Evolutionary conservation across 805 yeast genomes (phyloP).

Genomic region (Wickerhamiella domercqiae): DNA sequence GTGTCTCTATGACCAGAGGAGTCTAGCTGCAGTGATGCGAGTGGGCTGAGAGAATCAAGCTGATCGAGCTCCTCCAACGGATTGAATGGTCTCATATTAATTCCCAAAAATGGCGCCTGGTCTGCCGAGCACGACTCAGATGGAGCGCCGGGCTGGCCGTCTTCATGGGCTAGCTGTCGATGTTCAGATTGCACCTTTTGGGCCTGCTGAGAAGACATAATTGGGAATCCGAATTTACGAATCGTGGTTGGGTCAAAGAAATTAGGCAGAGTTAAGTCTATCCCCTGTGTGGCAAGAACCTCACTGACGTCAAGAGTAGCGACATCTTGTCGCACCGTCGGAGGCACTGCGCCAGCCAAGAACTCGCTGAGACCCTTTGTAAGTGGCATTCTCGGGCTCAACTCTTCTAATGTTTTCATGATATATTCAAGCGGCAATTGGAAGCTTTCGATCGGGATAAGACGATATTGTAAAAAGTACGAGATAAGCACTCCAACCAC

Average conservation of each 20-base stretch:
- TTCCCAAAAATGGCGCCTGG: background rate
- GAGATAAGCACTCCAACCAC: conserved; percentile 7
- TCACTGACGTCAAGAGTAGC: conserved; percentile 7
- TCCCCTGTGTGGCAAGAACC: conserved; percentile 4
- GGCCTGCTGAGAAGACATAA: background rate
- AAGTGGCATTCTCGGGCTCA: conserved; percentile 6
- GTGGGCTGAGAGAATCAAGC: conserved; percentile 1
- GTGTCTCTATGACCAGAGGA: too few species aligned
- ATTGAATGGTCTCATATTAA: conserved; percentile 1
- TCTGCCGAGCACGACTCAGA: background rate
- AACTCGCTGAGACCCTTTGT: conserved; percentile 5
- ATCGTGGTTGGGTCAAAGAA: conserved; percentile 4
- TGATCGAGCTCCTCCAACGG: conserved; percentile 1
- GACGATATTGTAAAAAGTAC: conserved; percentile 5
- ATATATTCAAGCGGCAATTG: conserved; percentile 11
- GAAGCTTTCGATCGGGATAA: conserved; percentile 10
- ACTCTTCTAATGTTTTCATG: conserved; percentile 6
- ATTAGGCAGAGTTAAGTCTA: conserved; percentile 8
- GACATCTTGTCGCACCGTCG: background rate
- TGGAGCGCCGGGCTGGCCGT: background rate
- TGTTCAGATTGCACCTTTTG: background rate
- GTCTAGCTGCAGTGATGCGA: background rate
- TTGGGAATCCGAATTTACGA: background rate
- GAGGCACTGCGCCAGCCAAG: conserved; percentile 2
- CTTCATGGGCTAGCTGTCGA: background rate